Base-by-base conservation (phyloP, 139 green algal genomes). In the Chlamydomonas urium region DNA sequence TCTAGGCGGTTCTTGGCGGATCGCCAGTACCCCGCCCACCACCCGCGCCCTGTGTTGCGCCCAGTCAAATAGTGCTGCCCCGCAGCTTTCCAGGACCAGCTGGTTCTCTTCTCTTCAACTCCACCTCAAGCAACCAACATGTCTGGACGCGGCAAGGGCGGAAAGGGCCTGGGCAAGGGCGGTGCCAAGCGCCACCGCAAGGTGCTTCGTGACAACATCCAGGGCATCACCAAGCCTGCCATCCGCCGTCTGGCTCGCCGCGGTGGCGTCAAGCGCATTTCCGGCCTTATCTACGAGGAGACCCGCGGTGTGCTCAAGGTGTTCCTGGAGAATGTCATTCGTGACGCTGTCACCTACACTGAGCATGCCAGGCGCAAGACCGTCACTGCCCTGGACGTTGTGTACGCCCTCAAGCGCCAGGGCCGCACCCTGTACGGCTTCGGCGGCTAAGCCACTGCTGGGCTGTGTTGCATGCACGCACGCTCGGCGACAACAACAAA, bases 401-500 rank as follows among this genome's bases (percentile, higher is more conserved):
- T 97, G 3, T 97, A 97, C 78, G 90, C 92, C 21, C 87, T 97
- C 78, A 98, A 98, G 90, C 83, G 93, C 71, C 93, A 98, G 87
- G 93, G 93, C 74, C 83, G 92, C 69, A 98, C 93, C 73, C 87
- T 98, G 67, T 98, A 98, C 86, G 93, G 93, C 76, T 98, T 98
- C 75, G 93, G 93, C 69, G 93, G 90, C 63, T 96, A 93, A 95
- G 48, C 78, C 38, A n/a, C n/a, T n/a, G n/a, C n/a, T n/a, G n/a
- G n/a, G n/a, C n/a, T n/a, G n/a, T n/a, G n/a, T n/a, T n/a, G n/a
- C n/a, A n/a, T n/a, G n/a, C n/a, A n/a, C n/a, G n/a, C 10, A 33
- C 33, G 37, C 38, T 68, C 14, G 38, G 21, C 60, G 4, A 6
- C 33, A 48, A 14, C 21, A 38, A 31, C 26, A 31, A 8, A 31